These are phyloP conservation scores for Fraxinus nigra DNA, from an alignment of 305 asterid genomes.

Conservation along the genomic window DNA sequence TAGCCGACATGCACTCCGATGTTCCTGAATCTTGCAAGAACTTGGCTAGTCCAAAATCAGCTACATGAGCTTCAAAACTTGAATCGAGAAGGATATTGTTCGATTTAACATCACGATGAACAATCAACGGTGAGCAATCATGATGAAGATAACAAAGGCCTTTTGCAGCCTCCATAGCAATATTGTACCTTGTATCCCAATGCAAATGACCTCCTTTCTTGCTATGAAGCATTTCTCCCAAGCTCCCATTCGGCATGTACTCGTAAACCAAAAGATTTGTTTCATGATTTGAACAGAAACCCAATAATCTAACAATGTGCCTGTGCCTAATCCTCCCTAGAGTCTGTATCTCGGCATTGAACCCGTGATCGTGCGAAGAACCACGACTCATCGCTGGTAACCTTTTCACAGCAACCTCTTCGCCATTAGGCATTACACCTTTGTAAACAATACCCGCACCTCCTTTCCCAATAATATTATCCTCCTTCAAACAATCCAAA, in stretches of 20 bases:
- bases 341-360: slow-evolving; percentile 42
- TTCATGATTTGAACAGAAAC: slow-evolving; percentile 40
- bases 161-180: slow-evolving; percentile 43
- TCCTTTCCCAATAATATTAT: slow-evolving; percentile 43
- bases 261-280: slow-evolving; percentile 43
- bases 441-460: slow-evolving; percentile 46
- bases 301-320: slow-evolving; percentile 38
- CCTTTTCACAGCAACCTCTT: slow-evolving; percentile 37
- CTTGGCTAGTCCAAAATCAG: slow-evolving; percentile 48
- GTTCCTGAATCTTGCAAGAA: slow-evolving; percentile 35
- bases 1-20: slow-evolving; percentile 49
- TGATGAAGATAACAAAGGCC: slow-evolving; percentile 49
- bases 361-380: slow-evolving; percentile 37
- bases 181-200: slow-evolving; percentile 41
- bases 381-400: slow-evolving; percentile 6
- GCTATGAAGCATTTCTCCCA: slow-evolving; percentile 44
- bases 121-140: slow-evolving; percentile 41
- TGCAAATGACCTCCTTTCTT: slow-evolving; percentile 34
- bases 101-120: slow-evolving; percentile 46
- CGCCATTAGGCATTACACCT: slow-evolving; percentile 35
- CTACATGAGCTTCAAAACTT: slow-evolving; percentile 44
- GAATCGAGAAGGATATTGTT: slow-evolving; percentile 41
- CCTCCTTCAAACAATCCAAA: slow-evolving; percentile 36
- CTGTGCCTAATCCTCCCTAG: slow-evolving; percentile 43
- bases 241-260: slow-evolving; percentile 49